These are phyloP conservation scores for Phaeolepiota aurea DNA, from an alignment of 768 basidiomycete species.

Conservation along the genomic window DNA sequence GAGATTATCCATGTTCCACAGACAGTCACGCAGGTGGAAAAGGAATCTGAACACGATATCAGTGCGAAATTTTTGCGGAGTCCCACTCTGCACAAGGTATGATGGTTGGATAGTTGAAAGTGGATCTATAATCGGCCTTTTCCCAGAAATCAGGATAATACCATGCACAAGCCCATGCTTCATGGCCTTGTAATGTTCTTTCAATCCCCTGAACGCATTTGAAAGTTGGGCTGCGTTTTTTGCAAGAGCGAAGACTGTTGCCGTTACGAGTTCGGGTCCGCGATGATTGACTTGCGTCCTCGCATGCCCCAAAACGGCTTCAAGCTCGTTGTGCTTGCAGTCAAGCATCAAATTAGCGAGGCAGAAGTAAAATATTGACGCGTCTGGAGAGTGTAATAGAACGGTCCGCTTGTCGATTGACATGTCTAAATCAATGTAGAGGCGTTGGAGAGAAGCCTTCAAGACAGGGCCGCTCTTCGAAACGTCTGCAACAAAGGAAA, in stretches of 20 bases:
- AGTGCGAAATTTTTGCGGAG: conserved; percentile 57
- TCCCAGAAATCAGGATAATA: conserved; percentile 43
- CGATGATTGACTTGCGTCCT: conserved; percentile 26
- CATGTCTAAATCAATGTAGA: conserved; percentile 16
- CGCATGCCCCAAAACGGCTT: conserved; percentile 10
- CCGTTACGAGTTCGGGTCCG: conserved; percentile 32
- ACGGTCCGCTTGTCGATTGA: conserved; percentile 24
- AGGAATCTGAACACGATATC: conserved; percentile 70
- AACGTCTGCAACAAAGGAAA: conserved; percentile 15
- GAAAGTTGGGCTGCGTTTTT: conserved; percentile 15
- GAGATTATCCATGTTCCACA: conserved; percentile 35
- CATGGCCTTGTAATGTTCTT: conserved; percentile 17
- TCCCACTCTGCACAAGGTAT: conserved; percentile 70
- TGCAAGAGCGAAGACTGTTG: conserved; percentile 21
- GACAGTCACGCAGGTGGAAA: conserved; percentile 65
- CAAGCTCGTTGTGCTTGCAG: conserved; percentile 5
- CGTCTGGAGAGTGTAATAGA: conserved; percentile 11
- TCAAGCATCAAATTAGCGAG: conserved; percentile 8
- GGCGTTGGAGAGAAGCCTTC: conserved; percentile 13
- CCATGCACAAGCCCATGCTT: conserved; percentile 32
- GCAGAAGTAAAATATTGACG: conserved; percentile 17
- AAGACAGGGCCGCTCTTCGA: conserved; percentile 9
- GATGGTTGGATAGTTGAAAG: conserved; percentile 81
- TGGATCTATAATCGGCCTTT: conserved; percentile 55
- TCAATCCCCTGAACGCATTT: conserved; percentile 18